Evolutionary conservation across 73 alveolate genomes (phyloP).

Genomic region (Breviolum minutum): DNA sequence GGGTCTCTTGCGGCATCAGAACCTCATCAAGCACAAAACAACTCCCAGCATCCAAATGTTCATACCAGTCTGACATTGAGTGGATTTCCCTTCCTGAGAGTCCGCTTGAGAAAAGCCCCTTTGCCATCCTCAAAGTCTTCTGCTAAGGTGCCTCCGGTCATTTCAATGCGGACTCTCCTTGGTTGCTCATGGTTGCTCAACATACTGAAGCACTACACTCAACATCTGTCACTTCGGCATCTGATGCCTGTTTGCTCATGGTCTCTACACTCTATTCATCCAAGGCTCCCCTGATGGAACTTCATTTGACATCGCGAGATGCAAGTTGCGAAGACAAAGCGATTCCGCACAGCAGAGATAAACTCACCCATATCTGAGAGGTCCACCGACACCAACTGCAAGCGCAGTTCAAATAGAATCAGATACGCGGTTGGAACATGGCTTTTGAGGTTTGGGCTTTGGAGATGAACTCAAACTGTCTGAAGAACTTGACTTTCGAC

Average conservation of each 20-base stretch:
- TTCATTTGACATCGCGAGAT: constrained; percentile 69
- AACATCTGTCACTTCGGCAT: background rate
- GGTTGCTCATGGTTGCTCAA: too few relatives aligned
- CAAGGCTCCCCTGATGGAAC: constrained; percentile 10
- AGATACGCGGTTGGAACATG: too few relatives aligned
- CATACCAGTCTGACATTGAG: too few relatives aligned
- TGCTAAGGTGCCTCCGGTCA: constrained; percentile 49
- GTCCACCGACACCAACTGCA: constrained; percentile 69
- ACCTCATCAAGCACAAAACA: too few relatives aligned
- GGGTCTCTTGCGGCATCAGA: too few relatives aligned
- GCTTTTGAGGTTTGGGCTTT: too few relatives aligned
- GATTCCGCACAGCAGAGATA: constrained; percentile 71
- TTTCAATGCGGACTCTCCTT: constrained; percentile 69
- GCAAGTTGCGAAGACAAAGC: constrained; percentile 67
- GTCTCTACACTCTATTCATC: background rate
- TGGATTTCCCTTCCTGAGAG: too few relatives aligned
- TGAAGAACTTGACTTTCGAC: too few relatives aligned
- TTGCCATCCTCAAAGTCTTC: background rate
- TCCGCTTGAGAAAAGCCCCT: too few relatives aligned
- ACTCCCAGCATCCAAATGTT: too few relatives aligned
- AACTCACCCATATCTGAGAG: constrained; percentile 90
- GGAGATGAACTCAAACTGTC: too few relatives aligned
- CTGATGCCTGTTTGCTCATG: too few relatives aligned
- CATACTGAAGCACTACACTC: background rate
- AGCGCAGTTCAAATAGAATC: background rate